Evolutionary conservation across 2,329 filamentous ascomycete genomes (phyloP).

Genomic region (Lecanicillium sp.): DNA sequence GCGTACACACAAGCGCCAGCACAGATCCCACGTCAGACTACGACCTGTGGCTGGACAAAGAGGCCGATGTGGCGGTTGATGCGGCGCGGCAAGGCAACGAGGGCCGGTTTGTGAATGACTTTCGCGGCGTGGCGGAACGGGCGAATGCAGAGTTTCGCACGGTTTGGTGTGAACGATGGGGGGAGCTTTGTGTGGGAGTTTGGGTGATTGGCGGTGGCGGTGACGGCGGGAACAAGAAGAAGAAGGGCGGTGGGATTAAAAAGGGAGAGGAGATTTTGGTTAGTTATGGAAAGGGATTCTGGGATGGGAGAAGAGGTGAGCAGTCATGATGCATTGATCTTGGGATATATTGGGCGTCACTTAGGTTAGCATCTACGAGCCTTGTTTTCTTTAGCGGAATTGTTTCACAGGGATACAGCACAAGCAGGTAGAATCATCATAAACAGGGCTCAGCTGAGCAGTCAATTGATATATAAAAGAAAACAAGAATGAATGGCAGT

Average conservation of each 20-base stretch:
- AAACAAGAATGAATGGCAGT: constrained; percentile 5
- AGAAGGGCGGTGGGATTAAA: constrained; percentile 29
- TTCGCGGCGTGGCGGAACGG: constrained; percentile 44
- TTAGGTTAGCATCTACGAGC: too few species aligned
- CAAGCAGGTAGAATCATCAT: not conserved
- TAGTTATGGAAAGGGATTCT: constrained; percentile 62
- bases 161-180: constrained; percentile 44
- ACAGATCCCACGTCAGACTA: constrained; percentile 39
- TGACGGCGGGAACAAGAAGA: too few species aligned
- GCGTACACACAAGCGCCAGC: constrained; percentile 37
- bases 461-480: constrained; percentile 1
- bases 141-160: constrained; percentile 53
- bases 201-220: constrained; percentile 36
- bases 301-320: constrained; percentile 36
- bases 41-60: constrained; percentile 54
- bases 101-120: constrained; percentile 60
- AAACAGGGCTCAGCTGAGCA: too few species aligned
- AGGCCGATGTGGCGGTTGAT: constrained; percentile 50
- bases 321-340: constrained; percentile 5
- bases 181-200: constrained; percentile 48
- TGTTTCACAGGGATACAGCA: too few species aligned
- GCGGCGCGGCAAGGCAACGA: constrained; percentile 52
- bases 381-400: too few species aligned
- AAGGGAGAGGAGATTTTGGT: constrained; percentile 58
- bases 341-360: too few species aligned